These are phyloP conservation scores for Sphagnum fallax DNA, from an alignment of 228 moss, liverwort and hornwort genomes.

Conservation along the genomic window DNA sequence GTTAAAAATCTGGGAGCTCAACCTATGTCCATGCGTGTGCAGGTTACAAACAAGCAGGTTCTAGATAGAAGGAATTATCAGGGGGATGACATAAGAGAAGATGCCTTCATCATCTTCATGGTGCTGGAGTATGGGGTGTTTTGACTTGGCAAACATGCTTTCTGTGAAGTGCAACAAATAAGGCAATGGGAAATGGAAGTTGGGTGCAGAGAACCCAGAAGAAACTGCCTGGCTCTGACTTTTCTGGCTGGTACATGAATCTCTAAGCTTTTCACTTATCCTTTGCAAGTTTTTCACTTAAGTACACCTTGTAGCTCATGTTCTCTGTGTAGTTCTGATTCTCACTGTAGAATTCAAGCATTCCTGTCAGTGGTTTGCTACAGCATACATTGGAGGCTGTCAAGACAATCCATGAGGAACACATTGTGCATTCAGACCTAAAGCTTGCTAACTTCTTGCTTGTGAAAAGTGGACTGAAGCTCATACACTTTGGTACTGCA, in stretches of 20 bases:
- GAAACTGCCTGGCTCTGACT: constrained; percentile 70
- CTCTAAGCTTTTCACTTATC: no score
- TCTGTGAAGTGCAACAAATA: constrained; percentile 68
- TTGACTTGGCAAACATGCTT: constrained; percentile 83
- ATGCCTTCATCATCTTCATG: constrained; percentile 71
- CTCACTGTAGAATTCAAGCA: no score
- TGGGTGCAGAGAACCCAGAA: constrained; percentile 40
- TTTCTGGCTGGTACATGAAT: constrained; percentile 74
- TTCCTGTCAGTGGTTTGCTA: not conserved
- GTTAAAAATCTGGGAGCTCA: no score
- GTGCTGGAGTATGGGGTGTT: constrained; percentile 91
- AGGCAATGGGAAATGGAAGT: no score
- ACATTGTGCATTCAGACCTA: constrained; percentile 93
- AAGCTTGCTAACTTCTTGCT: constrained; percentile 99
- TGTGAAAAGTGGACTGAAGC: constrained; percentile 88
- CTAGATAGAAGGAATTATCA: constrained; percentile 22
- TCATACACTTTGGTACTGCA: constrained; percentile 96
- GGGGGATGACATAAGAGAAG: constrained; percentile 67
- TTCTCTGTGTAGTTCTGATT: not conserved
- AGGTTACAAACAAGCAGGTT: constrained; percentile 53
- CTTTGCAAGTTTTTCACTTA: no score
- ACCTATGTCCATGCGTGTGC: not conserved
- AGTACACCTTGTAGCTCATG: not conserved
- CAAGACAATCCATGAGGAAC: constrained; percentile 87
- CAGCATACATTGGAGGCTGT: constrained; percentile 95